A percentile compares a stretch with the other conserved stretches of the same genome.
phyloP scores from a whole-genome alignment of 768 basidiomycete species.

The Tricholomella constricta region DNA sequence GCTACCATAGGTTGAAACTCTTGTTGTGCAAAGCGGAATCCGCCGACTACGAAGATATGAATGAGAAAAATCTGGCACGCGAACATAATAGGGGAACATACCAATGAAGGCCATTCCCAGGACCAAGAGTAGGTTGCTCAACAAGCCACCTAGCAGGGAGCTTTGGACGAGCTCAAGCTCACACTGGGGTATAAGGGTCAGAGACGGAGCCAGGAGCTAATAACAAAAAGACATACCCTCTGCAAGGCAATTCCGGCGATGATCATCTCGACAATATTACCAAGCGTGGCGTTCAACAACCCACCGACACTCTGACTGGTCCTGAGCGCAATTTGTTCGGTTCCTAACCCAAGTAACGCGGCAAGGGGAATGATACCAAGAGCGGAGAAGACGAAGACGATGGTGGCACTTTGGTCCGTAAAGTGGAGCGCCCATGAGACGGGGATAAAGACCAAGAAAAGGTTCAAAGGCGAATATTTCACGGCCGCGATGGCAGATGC shows the following conservation, averaged over 20 bases:
- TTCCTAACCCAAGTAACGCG: slow-evolving; percentile 51
- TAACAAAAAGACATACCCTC: slow-evolving; percentile 24
- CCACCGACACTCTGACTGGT: slow-evolving; percentile 53
- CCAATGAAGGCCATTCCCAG: slow-evolving; percentile 80
- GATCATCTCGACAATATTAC: slow-evolving; percentile 56
- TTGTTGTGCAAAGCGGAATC: slow-evolving; percentile 52
- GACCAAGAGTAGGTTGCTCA: slow-evolving; percentile 81
- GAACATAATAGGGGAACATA: slow-evolving; percentile 57
- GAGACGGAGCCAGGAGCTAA: background rate
- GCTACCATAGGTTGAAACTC: slow-evolving; percentile 57
- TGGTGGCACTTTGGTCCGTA: slow-evolving; percentile 44
- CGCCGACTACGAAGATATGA: slow-evolving; percentile 35
- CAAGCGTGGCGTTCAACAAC: slow-evolving; percentile 53
- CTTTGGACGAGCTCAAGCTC: slow-evolving; percentile 57
- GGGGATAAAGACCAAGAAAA: slow-evolving; percentile 50
- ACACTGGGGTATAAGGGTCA: slow-evolving; percentile 32
- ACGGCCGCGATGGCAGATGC: slow-evolving; percentile 33
- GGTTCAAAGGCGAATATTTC: slow-evolving; percentile 40
- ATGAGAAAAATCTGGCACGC: background rate
- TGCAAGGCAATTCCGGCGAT: slow-evolving; percentile 47
- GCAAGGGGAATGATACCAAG: slow-evolving; percentile 55
- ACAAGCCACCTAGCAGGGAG: slow-evolving; percentile 49
- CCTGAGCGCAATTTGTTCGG: slow-evolving; percentile 52
- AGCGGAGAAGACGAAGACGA: slow-evolving; percentile 49
- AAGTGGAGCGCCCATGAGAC: slow-evolving; percentile 51